Evolutionary conservation across 208 protist genomes (phyloP).

Genomic region (Wallacemonas sp.): DNA sequence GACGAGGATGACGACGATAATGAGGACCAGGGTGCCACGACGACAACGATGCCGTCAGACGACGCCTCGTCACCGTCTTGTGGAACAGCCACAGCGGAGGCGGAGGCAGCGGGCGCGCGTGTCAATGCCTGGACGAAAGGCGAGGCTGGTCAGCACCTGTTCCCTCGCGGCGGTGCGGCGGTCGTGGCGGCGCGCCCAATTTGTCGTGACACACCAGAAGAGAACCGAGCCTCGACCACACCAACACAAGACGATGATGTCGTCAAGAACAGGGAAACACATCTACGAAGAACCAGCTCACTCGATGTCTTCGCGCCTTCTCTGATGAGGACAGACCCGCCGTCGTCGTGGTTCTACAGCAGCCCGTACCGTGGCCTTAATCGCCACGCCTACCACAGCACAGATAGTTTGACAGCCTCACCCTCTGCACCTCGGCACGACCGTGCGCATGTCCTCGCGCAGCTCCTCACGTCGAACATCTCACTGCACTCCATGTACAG

Average conservation of each 20-base stretch:
- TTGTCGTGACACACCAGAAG: too few relatives aligned
- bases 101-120: background rate
- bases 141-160: slow-evolving; percentile 2
- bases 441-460: slow-evolving; percentile 10
- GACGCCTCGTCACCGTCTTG: background rate
- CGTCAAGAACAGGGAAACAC: too few relatives aligned
- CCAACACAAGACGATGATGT: too few relatives aligned
- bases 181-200: too few relatives aligned
- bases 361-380: background rate
- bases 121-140: slow-evolving; percentile 6
- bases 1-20: background rate
- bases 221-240: too few relatives aligned
- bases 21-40: background rate
- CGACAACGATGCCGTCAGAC: background rate
- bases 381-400: background rate
- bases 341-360: background rate
- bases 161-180: background rate
- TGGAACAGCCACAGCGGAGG: background rate
- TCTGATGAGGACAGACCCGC: background rate
- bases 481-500: slow-evolving; percentile 11
- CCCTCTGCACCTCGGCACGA: slow-evolving; percentile 1
- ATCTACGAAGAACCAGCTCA: background rate
- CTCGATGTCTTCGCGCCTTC: background rate
- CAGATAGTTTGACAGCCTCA: background rate
- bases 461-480: background rate